Percentiles rank a stretch among this genome's conserved stretches.
Evolutionary conservation across 2,329 filamentous ascomycete species (phyloP).

Genomic region (Leptographium lundbergii): DNA sequence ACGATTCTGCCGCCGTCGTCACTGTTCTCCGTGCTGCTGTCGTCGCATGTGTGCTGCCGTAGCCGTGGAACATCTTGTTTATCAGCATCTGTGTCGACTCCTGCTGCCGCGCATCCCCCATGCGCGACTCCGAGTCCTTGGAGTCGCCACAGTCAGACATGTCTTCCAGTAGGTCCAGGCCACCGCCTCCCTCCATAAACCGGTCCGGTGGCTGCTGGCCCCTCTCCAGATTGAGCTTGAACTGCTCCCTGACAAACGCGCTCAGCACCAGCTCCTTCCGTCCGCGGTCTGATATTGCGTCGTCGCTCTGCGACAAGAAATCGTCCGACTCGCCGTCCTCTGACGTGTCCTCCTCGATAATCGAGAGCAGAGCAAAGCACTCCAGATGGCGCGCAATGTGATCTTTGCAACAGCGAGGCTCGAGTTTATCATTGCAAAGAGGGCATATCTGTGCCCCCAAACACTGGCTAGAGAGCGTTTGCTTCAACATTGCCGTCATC

Average conservation of each 20-base stretch:
- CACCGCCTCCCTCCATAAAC: constrained; percentile 5
- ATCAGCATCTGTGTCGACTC: constrained; percentile 9
- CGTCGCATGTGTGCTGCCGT: not conserved
- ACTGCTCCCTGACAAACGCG: constrained; percentile 11
- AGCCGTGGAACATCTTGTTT: constrained; percentile 7
- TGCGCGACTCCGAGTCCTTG: not conserved
- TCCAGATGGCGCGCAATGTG: constrained; percentile 9
- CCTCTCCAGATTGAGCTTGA: constrained; percentile 9
- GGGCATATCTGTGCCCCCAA: constrained; percentile 7
- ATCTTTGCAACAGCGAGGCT: constrained; percentile 6
- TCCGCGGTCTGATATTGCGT: constrained; percentile 9
- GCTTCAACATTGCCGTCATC: constrained; percentile 6
- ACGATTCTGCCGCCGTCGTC: too few relatives aligned
- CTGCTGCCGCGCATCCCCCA: not conserved
- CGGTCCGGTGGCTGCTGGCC: constrained; percentile 7
- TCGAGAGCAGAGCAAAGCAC: constrained; percentile 10
- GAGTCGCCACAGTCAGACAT: constrained; percentile 7
- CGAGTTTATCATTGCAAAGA: constrained; percentile 6
- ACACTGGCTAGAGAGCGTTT: constrained; percentile 2
- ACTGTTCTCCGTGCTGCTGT: not conserved
- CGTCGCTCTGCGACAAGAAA: constrained; percentile 7
- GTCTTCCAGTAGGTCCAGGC: constrained; percentile 9
- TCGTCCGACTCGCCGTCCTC: constrained; percentile 10
- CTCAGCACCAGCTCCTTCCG: constrained; percentile 10
- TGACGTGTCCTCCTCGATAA: constrained; percentile 4